Evolutionary conservation across 257 asterid species (phyloP).

Genomic region (Lantana camara): DNA sequence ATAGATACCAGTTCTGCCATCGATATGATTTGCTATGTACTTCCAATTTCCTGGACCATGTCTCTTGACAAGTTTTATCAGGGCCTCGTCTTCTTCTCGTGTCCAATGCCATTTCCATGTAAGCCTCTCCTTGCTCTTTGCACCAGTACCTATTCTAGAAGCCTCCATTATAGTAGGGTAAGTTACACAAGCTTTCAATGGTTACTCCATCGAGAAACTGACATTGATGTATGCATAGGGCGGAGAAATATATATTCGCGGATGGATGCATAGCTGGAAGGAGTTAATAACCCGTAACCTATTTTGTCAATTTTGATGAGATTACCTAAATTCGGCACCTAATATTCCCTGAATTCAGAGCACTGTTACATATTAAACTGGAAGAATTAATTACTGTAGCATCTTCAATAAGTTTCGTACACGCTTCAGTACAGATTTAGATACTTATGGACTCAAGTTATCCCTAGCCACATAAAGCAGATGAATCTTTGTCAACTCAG

Average conservation of each 20-base stretch:
- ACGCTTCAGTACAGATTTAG: constrained; percentile 4
- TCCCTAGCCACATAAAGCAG: background rate
- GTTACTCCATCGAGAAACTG: constrained; percentile 10
- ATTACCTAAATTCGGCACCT: constrained; percentile 18
- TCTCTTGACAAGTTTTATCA: constrained; percentile 4
- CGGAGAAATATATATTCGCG: background rate
- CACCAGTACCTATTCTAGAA: background rate
- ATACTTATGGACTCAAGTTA: background rate
- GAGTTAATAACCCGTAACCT: background rate
- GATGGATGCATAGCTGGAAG: constrained; percentile 6
- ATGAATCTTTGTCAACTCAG: constrained; percentile 14
- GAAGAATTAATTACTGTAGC: constrained; percentile 23
- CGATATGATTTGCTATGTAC: constrained; percentile 6
- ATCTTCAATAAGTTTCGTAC: constrained; percentile 7
- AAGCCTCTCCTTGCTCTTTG: background rate
- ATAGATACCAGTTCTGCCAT: constrained; percentile 27
- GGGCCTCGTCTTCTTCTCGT: constrained; percentile 23
- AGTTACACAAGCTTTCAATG: background rate
- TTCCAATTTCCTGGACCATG: constrained; percentile 25
- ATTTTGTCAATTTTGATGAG: constrained; percentile 24
- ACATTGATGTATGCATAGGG: background rate
- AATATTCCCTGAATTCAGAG: constrained; percentile 12
- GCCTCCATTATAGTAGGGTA: constrained; percentile 18
- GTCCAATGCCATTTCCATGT: constrained; percentile 20
- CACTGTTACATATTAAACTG: background rate